Base-by-base conservation (phyloP, 2,329 filamentous ascomycete species). In the Pseudogymnoascus destructans region DNA sequence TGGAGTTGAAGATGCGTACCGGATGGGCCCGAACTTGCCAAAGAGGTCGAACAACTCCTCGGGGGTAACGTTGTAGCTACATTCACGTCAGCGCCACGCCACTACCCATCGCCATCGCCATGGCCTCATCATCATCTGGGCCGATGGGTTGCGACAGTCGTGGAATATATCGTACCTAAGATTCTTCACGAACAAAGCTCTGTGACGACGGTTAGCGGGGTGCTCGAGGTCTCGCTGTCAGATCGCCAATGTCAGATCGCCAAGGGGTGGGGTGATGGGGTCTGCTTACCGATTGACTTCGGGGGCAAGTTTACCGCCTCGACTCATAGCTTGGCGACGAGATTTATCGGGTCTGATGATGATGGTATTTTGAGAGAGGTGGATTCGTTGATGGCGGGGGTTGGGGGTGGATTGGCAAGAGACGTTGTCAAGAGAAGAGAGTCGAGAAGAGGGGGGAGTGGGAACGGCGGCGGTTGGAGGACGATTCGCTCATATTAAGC, bases 141-240 rank as follows among this genome's bases (percentile, higher is more conserved):
- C 81, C 66, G 84, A 82, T 80, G 74, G 13, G 13, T 15, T n/a
- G 42, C 42, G 42, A 49, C 42, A 49, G 23, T 42, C 42, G 23
- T 42, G 23, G 42, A 11, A 60, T 57, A 58, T 60, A 59, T 75
- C 78, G 66, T 74, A 95, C 89, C 88, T 95, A 79, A 97, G 83
- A 83, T 98, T 97, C 89, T 97, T 97, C 70, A 97, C 92, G 83
- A 97, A 97, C 79, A 98, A 88, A 86, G 93, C 92, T 85, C 92
- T 95, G 67, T 63, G 64, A 21, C 10, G 23, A 19, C 19, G 56
- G 36, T 40, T 55, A 42, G 60, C 61, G 32, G 56, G 59, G 21
- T 10, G 25, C 9, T 3, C 25, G 42, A 30, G 4, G 42, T 52
- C 42, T 17, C 5, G 23, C 23, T 52, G 42, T 30, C 42, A 30